Evolutionary conservation across 805 yeast genomes (phyloP).

Genomic region (Starmerella davenportii): DNA sequence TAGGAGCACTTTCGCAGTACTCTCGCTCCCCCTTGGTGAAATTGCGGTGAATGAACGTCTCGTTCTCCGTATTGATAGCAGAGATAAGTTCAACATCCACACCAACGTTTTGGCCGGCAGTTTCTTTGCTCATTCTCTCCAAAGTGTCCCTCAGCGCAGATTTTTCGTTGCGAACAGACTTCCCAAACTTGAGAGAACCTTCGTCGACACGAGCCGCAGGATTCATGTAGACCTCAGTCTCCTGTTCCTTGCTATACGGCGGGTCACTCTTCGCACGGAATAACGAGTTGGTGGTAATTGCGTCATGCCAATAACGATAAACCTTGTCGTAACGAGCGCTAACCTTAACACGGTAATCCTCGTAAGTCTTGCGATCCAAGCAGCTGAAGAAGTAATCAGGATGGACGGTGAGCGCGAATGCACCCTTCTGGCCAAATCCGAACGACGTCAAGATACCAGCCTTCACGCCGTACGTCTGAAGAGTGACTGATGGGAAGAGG

Average conservation of each 20-base stretch:
- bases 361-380: constrained; percentile 53
- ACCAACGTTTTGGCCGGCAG: constrained; percentile 57
- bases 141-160: constrained; percentile 22
- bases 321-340: constrained; percentile 69
- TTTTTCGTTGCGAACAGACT: constrained; percentile 10
- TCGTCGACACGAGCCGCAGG: constrained; percentile 67
- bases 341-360: constrained; percentile 53
- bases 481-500: constrained; percentile 81
- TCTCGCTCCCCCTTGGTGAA: constrained; percentile 65
- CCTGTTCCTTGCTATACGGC: constrained; percentile 80
- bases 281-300: constrained; percentile 76
- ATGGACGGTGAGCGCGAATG: constrained; percentile 78
- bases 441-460: constrained; percentile 94
- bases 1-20: constrained; percentile 59
- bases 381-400: constrained; percentile 85
- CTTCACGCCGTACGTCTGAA: constrained; percentile 91
- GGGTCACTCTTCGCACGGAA: constrained; percentile 86
- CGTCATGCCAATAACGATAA: constrained; percentile 88
- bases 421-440: constrained; percentile 99
- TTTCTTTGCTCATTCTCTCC: constrained; percentile 22
- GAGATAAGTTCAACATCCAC: constrained; percentile 88
- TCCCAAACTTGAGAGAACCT: constrained; percentile 8
- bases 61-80: constrained; percentile 69
- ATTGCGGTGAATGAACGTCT: constrained; percentile 80
- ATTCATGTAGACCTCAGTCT: constrained; percentile 80